Base-by-base conservation (phyloP, 352 stramenopile genomes). In the Thalassiosira ordinaria region DNA sequence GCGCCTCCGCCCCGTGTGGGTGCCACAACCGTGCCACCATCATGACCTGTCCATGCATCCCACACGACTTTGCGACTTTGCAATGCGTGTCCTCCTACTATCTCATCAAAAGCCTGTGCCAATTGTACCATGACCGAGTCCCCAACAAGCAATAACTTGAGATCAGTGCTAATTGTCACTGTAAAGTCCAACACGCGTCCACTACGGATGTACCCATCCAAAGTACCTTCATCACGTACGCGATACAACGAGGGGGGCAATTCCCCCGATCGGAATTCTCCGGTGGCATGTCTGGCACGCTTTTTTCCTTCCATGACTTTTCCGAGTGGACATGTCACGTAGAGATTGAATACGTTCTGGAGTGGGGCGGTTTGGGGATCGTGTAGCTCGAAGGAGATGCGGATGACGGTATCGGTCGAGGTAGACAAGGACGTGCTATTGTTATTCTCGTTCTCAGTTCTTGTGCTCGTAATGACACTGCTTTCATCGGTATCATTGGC, bases 41-140 rank as follows among this genome's bases (percentile, higher is more conserved):
- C 67, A 65, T 84, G 68, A 35, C 68, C 64, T 20, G 29, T 29
- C 80, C 68, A 86, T 6, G 71, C 1, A 35, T 87, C 51, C 69
- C 64, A 67, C 20, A 84, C 57, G 5, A 80, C 44, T 27, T 56
- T 67, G 35, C 75, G 41, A 55, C 31, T 70, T 60, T 49, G 16
- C n/a, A 71, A 52, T 27, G 67, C 26, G 6, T 37, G 1, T 2
- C 35, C 63, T 16, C 64, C 63, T 0, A 83, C 1, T 6, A 74
- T 80, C 75, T 87, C 80, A 73, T 90, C 77, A 53, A 90, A 62
- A 16, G 60, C n/a, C 61, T 87, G 35, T 14, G 71, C 57, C 14
- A 90, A 59, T 56, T 90, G 80, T 20, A 88, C 57, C 20, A 65
- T 61, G 14, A 89, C 77, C 4, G 73, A 87, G 51, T 89, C 80